Percentiles rank a stretch among this genome's conserved stretches.
Conservation (phyloP, 345 rosid genomes). For the Eucalyptus victrix region DNA sequence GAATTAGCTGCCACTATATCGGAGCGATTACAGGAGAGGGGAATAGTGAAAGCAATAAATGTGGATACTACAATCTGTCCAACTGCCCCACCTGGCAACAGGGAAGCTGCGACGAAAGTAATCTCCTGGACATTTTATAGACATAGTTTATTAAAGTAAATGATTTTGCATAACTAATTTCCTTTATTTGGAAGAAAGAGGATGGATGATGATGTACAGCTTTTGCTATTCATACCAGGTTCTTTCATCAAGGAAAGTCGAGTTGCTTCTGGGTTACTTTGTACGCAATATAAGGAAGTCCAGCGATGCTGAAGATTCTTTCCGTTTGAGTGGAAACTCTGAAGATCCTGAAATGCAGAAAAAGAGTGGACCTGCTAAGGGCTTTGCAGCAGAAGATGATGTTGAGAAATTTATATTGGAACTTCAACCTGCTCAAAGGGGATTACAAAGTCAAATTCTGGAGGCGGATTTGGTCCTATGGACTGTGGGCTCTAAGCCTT, state of each 20-base stretch:
- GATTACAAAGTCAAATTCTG: conserved; percentile 49
- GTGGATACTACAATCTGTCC: conserved; percentile 68
- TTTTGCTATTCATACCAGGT: background rate
- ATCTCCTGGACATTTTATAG: background rate
- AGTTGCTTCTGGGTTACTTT: background rate
- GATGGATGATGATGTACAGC: background rate
- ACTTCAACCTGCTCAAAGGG: conserved; percentile 75
- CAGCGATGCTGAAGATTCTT: background rate
- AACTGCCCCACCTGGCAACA: conserved; percentile 76
- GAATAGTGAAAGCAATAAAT: conserved; percentile 68
- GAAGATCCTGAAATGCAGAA: conserved; percentile 77
- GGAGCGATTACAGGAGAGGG: conserved; percentile 77
- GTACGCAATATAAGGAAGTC: background rate
- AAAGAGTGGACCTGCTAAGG: conserved; percentile 62
- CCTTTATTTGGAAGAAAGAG: background rate
- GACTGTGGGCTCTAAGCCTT: conserved; percentile 87
- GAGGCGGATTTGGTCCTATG: conserved; percentile 83
- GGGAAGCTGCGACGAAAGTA: conserved; percentile 86
- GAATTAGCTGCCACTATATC: conserved; percentile 94
- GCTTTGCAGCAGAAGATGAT: conserved; percentile 37
- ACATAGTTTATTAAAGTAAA: background rate
- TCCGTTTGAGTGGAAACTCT: background rate
- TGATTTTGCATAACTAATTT: background rate
- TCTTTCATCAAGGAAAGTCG: background rate
- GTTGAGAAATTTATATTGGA: conserved; percentile 49